Evolutionary conservation across 2,329 filamentous ascomycete species (phyloP), one percentile per base, ranked within the genome.

Genomic region (Chaetomium olivaceum): DNA sequence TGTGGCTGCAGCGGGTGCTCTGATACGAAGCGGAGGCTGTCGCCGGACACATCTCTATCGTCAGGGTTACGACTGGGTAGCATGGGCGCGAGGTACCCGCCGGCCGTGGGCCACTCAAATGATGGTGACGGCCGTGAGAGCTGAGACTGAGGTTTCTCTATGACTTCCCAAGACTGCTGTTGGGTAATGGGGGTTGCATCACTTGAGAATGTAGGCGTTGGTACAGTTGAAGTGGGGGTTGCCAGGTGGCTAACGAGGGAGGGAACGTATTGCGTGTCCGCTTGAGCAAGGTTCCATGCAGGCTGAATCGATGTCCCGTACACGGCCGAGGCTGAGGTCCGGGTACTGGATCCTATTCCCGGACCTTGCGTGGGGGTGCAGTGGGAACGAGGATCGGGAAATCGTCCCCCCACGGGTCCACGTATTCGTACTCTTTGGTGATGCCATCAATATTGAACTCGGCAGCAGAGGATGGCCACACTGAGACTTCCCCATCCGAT

Each of bases 381-480:
- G 12, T 12, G 21, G 31, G 33, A 25, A 3, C 23, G 33, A 57
- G 33, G 12, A 57, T 33, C 2, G 55, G 33, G 12, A 57, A 57
- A 11, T 57, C 55, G 11, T 57, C 55, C 3, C 6, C 55, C 55
- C 55, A 57, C 5, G 21, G 55, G 33, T 33, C 31, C 29, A 57
- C 33, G 21, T 39, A 25, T 43, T 57, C 55, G 33, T 57, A 57
- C 33, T 43, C 55, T 21, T n/a, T 23, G 9, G 27, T 16, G 23
- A 57, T 43, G 55, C 39, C 55, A 23, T 57, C 55, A n/a, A 57
- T 43, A 23, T 25, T 43, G 21, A 57, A 57, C n/a, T 57, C 55
- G 55, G 55, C 55, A 7, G 31, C 55, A 43, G n/a, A 39, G 6
- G 55, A 57, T 5, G 27, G 55, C 55, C 55, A 57, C 8, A 36